Evolutionary conservation across 2,329 filamentous ascomycete genomes (phyloP), one percentile per base, ranked within the genome.

Genomic region (Aspergillus tamarii): DNA sequence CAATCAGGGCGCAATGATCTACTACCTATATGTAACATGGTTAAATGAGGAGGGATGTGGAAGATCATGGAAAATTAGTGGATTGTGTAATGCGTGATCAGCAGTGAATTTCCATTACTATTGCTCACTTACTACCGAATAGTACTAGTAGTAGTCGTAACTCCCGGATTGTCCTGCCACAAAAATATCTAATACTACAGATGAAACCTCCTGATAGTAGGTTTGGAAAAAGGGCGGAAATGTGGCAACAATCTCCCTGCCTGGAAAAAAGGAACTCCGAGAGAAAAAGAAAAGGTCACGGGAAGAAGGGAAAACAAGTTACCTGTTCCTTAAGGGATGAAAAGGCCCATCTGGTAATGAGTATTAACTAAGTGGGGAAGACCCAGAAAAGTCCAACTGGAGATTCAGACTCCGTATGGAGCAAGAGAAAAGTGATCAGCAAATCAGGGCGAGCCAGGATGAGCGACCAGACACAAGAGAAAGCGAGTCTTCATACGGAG

Each of bases 1-100:
- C 68, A 70, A 70, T 70, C 54, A 60, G 63, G 57, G 30, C 12
- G 50, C n/a, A 48, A 59, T 66, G 67, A 70, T 70, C 68, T 70
- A 70, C 68, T 68, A 57, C 53, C 60, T 54, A 46, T 64, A 62
- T 68, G 66, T 67, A 69, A 68, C 66, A 65, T 61, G 60, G 65
- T 69, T 62, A 64, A 69, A 65, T 61, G 63, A 66, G 61, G 63
- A 64, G 62, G 61, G 62, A 64, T 60, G 60, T 66, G 61, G 66
- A 68, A 68, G 62, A 63, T 64, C 63, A 65, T 61, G 56, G 64
- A 67, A 67, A 60, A 53, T 61, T 63, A 50, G 62, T 50, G 55
- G 48, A 32, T 52, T 52, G 36, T 54, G 50, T 50, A 59, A 30
- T 58, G 55, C 53, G 39, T 41, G 39, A 41, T 59, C 48, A 32